phyloP scores from a whole-genome alignment of 2,329 filamentous ascomycete species.

The Penicillium sp. region DNA sequence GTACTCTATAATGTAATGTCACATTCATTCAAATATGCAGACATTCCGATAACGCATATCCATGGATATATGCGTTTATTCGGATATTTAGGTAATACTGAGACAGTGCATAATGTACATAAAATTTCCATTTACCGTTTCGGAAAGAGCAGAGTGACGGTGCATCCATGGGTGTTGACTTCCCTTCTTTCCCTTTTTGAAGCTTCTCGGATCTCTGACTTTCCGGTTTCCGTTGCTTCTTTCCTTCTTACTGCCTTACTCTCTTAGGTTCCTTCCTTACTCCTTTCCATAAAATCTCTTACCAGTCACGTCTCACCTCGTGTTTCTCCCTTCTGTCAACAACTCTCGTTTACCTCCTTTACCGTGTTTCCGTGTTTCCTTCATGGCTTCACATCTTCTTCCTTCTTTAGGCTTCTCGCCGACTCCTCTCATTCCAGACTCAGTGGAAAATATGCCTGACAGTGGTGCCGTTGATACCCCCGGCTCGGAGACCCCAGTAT shows the following conservation, averaged over 20 bases:
- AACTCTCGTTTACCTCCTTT: neutral
- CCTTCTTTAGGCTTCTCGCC: neutral
- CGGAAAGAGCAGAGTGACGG: neutral
- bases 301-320: neutral
- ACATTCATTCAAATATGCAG: no score
- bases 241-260: neutral
- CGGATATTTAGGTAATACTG: no score
- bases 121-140: neutral
- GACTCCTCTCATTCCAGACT: neutral
- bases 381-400: conserved; percentile 2
- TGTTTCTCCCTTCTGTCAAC: neutral
- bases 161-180: neutral
- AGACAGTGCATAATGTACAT: neutral
- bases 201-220: neutral
- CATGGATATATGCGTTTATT: no score
- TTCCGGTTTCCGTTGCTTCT: neutral
- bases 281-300: neutral
- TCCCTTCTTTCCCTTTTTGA: neutral
- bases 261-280: neutral
- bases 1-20: neutral
- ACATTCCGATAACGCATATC: no score
- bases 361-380: neutral
- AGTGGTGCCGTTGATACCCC: neutral
- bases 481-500: neutral
- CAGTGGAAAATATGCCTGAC: neutral